Evolutionary conservation across 257 asterid genomes (phyloP), one percentile per base, ranked within the genome.

Genomic region (Rubia yunnanensis): DNA sequence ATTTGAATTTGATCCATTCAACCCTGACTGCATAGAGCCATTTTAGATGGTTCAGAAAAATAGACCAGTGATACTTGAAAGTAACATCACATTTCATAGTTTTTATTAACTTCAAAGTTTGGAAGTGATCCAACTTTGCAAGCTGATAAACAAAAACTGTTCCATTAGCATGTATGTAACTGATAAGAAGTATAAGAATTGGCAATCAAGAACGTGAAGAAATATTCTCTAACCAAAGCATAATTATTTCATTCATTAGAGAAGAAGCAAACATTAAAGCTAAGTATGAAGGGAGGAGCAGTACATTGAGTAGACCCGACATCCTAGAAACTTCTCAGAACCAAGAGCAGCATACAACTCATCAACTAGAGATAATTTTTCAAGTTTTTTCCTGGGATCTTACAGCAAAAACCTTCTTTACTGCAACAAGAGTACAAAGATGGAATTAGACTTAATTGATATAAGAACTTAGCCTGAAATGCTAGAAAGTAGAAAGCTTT

Each of bases 1-100:
- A 75, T 86, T 91, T 70, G 97, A 80, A 79, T 84, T 84, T 67
- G 96, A 88, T 57, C 89, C 91, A 53, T 79, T 91, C 77, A 86
- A 61, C 48, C 87, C 77, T 36, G 95, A 82, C 95, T 88, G 86
- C 73, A 80, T 60, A 72, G 67, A 68, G 56, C 54, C 60, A 59
- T 27, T 38, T 49, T 35, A 70, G 64, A 35, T 5, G 4, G 24
- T 38, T 52, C 41, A 35, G 10, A 1, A 38, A 27, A 52, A 44
- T 48, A 52, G 11, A 63, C 30, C 15, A n/a, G 44, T 7, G 36
- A 53, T 34, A 73, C 46, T 22, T 22, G 39, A 35, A 27, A 30
- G 17, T 41, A 7, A 27, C 30, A 64, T 56, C 15, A 41, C 17
- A 27, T 27, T n/a, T 2, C 13, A 8, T 28, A 52, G 13, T 15